Percentiles rank a stretch among this genome's conserved stretches.
These are phyloP conservation scores for Allium sativum DNA, from an alignment of 106 monocot species.

Conservation along the genomic window DNA sequence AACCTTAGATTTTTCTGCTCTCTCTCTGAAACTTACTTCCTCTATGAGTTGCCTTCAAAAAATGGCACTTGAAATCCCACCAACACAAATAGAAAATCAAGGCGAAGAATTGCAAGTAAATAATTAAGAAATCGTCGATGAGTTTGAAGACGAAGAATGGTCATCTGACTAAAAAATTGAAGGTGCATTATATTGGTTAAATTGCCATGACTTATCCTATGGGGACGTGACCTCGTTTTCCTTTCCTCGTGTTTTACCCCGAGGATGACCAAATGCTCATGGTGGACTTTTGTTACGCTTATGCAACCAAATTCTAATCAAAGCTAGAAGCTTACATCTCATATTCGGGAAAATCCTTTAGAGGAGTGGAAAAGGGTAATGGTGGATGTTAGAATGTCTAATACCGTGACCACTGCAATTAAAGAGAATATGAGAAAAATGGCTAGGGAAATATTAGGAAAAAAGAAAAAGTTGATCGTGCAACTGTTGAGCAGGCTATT, in stretches of 20 bases:
- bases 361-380: conserved; percentile 98
- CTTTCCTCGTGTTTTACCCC: conserved; percentile 19
- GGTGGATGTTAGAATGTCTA: conserved; percentile 84
- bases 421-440: conserved; percentile 58
- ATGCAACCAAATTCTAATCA: conserved; percentile 85
- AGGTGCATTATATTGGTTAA: conserved; percentile 76
- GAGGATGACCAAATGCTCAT: conserved; percentile 79
- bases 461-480: conserved; percentile 87
- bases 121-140: conserved; percentile 6
- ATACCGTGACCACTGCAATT: conserved; percentile 84
- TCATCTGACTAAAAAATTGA: conserved; percentile 85
- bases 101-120: background rate
- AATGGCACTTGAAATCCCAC: conserved; percentile 9
- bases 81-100: background rate
- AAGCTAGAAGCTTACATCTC: conserved; percentile 61
- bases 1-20: too few species aligned
- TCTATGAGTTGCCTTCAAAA: background rate
- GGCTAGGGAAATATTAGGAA: conserved; percentile 57
- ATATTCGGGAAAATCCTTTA: conserved; percentile 57
- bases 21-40: too few species aligned
- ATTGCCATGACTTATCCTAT: conserved; percentile 33
- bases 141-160: conserved; percentile 38
- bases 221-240: conserved; percentile 9
- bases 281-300: conserved; percentile 84
- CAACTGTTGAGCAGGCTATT: conserved; percentile 98